Conservation (phyloP, 495 filamentous ascomycete species). For the Durotheca rogersii region DNA sequence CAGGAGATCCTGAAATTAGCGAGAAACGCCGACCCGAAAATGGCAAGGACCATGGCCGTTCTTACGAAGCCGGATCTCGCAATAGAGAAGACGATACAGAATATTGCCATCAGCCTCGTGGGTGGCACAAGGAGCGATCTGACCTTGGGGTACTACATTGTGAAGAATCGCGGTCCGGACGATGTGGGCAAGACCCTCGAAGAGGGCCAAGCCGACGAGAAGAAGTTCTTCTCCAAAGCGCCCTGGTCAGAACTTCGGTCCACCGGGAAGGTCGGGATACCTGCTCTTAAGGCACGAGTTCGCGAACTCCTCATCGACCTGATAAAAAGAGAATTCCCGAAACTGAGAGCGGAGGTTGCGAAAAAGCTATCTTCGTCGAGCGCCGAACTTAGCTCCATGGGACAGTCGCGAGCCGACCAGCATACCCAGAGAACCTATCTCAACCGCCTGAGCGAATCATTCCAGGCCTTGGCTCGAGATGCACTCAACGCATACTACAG, state of each 20-base stretch:
- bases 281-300: constrained; percentile 48
- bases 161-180: constrained; percentile 54
- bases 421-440: constrained; percentile 37
- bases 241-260: constrained; percentile 49
- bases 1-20: constrained; percentile 61
- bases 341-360: constrained; percentile 48
- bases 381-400: constrained; percentile 43
- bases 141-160: constrained; percentile 55
- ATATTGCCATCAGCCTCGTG: constrained; percentile 49
- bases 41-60: constrained; percentile 56
- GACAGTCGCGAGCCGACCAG: constrained; percentile 31
- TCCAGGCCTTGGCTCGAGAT: constrained; percentile 41
- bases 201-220: constrained; percentile 38
- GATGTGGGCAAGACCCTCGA: constrained; percentile 29
- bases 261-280: constrained; percentile 52
- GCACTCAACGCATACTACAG: constrained; percentile 46
- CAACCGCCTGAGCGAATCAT: constrained; percentile 42
- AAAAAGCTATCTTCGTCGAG: constrained; percentile 40
- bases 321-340: constrained; percentile 54
- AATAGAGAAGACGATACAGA: constrained; percentile 51
- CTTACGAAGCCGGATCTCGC: constrained; percentile 61
- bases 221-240: constrained; percentile 37
- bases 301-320: constrained; percentile 45
- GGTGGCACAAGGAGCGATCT: constrained; percentile 40
- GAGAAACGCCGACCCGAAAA: constrained; percentile 45